These are phyloP conservation scores for Penicillium sp. DNA, from an alignment of 2,329 filamentous ascomycete species.

Conservation along the genomic window DNA sequence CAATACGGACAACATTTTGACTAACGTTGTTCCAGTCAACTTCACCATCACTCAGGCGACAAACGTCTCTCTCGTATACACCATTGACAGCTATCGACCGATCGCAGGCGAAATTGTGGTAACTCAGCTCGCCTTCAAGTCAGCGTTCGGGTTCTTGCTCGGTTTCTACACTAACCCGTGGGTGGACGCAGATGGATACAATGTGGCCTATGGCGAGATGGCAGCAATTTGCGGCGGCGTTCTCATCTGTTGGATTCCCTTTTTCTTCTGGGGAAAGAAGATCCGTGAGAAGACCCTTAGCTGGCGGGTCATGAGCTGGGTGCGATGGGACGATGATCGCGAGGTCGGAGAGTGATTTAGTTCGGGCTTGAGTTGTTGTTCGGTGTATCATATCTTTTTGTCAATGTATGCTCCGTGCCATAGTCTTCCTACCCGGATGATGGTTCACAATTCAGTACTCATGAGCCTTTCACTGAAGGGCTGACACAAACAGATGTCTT, in stretches of 20 bases:
- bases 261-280: constrained; percentile 16
- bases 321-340: constrained; percentile 15
- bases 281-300: constrained; percentile 11
- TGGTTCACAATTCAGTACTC: no score
- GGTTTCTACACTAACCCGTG: constrained; percentile 17
- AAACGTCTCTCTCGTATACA: constrained; percentile 18
- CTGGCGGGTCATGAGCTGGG: constrained; percentile 16
- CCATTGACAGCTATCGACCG: constrained; percentile 18
- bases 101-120: constrained; percentile 18
- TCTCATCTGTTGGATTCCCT: constrained; percentile 14
- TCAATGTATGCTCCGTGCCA: no score
- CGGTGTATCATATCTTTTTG: no score
- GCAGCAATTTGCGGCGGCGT: constrained; percentile 16
- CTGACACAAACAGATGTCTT: no score
- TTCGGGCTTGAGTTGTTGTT: background rate
- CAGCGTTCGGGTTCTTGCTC: constrained; percentile 16
- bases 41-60: constrained; percentile 19
- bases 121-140: constrained; percentile 16
- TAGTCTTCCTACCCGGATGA: no score
- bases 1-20: background rate
- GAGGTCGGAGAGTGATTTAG: constrained; percentile 15
- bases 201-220: constrained; percentile 18
- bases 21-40: constrained; percentile 10
- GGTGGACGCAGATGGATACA: constrained; percentile 16
- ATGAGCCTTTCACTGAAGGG: no score